Evolutionary conservation across 257 asterid species (phyloP).

Genomic region (Sherardia arvensis): DNA sequence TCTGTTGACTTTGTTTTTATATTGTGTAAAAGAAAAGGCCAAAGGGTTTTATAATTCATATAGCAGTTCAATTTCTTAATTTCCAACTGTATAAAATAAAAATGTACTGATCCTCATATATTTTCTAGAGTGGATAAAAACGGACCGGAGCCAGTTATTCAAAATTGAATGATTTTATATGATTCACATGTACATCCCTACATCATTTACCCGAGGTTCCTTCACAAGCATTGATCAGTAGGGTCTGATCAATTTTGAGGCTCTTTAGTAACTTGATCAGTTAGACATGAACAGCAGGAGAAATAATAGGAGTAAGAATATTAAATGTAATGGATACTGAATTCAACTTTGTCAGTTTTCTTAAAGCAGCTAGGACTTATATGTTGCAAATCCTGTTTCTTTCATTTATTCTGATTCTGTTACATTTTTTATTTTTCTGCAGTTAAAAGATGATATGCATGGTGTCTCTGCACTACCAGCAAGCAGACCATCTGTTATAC

Average conservation of each 20-base stretch:
- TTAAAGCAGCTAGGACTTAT: no score
- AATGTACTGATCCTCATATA: background rate
- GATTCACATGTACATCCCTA: background rate
- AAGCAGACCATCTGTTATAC: constrained; percentile 65
- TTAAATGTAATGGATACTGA: background rate
- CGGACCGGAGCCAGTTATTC: background rate
- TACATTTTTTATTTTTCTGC: constrained; percentile 24
- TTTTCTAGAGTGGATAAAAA: background rate
- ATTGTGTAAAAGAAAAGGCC: background rate
- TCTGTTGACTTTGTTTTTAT: background rate
- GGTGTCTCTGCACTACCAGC: constrained; percentile 52
- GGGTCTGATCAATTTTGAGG: background rate
- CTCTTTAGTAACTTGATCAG: background rate
- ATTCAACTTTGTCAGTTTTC: background rate
- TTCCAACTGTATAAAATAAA: background rate
- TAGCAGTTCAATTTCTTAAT: background rate
- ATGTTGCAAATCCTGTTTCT: background rate
- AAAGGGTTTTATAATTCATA: background rate
- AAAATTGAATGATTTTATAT: background rate
- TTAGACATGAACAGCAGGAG: background rate
- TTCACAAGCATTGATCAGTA: background rate
- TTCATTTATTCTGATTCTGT: background rate
- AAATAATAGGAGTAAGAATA: background rate
- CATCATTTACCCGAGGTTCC: no score
- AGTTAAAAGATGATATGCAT: constrained; percentile 54